Evolutionary conservation across 2,329 filamentous ascomycete genomes (phyloP), one percentile per base, ranked within the genome.

Genomic region (Alternaria burnsii): DNA sequence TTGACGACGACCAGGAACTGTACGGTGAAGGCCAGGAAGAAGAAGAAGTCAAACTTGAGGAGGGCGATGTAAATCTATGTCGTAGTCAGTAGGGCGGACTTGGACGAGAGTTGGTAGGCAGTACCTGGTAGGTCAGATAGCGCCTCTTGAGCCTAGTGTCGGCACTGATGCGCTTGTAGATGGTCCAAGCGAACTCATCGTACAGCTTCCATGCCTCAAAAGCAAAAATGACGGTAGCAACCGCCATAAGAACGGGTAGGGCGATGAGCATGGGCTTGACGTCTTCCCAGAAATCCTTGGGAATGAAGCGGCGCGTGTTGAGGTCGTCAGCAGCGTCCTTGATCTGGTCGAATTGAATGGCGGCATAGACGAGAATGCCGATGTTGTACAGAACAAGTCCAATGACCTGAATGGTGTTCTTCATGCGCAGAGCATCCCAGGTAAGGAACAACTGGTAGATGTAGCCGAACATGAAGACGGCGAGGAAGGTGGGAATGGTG

Each of bases 21-120:
- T 47, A 99, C 92, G 7, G 95, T 98, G 79, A 99, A 99, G 55
- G 94, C 95, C 52, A 99, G 88, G 85, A 99, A 99, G 85, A 99
- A 98, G 88, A 99, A 99, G 81, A 99, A 98, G 82, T 99, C 95
- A 79, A 99, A 99, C 81, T 99, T 99, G 67, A 99, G 86, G 11
- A 99, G 87, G 38, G 95, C 93, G 74, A 99, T 97, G 80, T 97
- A 99, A 78, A 99, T 94, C 94, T 97, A 74, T 64, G 26, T n/a
- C 32, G 4, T 36, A 7, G 66, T 74, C 46, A 74, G 69, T 20
- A 38, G 1, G 24, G 32, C 34, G 51, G 20, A 14, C 3, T n/a
- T 41, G 18, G 3, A 28, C 28, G n/a, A 40, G 30, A n/a, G 26
- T n/a, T 28, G n/a, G 16, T 30, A 14, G 14, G 51, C 11, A 36